phyloP scores from a whole-genome alignment of 306 rosid species.

The Malus domestica region ASM211411v1 NC_041790.1:23893501-23894000 shows the following conservation, averaged over 20 bases:
- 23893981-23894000: constrained; percentile 2
- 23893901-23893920: constrained; percentile 67
- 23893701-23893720: background rate
- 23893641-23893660: background rate
- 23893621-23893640: background rate
- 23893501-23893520: background rate
- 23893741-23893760: constrained; percentile 98
- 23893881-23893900: constrained; percentile 65
- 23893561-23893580: background rate
- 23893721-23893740: constrained; percentile 78
- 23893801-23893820: constrained; percentile 10
- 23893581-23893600: background rate
- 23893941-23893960: constrained; percentile 41
- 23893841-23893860: background rate
- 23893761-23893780: constrained; percentile 89
- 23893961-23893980: constrained; percentile 53
- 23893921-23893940: constrained; percentile 65
- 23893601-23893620: too few species aligned
- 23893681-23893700: background rate
- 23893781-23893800: constrained; percentile 96
- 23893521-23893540: background rate
- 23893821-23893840: background rate
- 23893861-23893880: constrained; percentile 2
- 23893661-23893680: background rate
- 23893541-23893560: background rate